Evolutionary conservation across 768 basidiomycete species (phyloP).

Genomic region (Amanita inopinata): DNA sequence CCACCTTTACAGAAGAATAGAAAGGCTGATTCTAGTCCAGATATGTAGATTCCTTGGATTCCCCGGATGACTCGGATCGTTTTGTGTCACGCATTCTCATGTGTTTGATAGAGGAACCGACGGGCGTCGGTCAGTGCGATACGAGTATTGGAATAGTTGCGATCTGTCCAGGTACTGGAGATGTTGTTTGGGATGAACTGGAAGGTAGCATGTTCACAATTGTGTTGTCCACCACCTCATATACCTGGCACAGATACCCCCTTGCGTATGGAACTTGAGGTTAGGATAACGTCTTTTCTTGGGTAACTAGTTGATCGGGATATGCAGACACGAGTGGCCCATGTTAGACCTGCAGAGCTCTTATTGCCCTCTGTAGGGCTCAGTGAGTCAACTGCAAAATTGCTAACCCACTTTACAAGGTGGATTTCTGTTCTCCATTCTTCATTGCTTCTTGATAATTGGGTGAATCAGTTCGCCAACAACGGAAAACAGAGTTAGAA

Average conservation of each 20-base stretch:
- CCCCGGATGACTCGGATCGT: slow-evolving; percentile 50
- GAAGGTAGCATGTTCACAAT: slow-evolving; percentile 38
- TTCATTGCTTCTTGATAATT: slow-evolving; percentile 5
- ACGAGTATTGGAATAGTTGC: slow-evolving; percentile 63
- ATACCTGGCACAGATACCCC: slow-evolving; percentile 43
- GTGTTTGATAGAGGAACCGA: slow-evolving; percentile 61
- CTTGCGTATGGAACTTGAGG: slow-evolving; percentile 88
- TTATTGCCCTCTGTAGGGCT: slow-evolving; percentile 52
- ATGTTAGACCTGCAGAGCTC: slow-evolving; percentile 77
- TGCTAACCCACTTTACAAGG: slow-evolving; percentile 67
- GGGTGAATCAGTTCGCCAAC: slow-evolving; percentile 24
- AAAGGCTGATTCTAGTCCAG: slow-evolving; percentile 28
- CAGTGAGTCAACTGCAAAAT: slow-evolving; percentile 62
- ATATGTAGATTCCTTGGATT: slow-evolving; percentile 74
- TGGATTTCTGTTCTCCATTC: slow-evolving; percentile 18
- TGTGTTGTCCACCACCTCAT: not conserved
- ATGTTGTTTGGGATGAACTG: slow-evolving; percentile 90
- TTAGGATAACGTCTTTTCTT: slow-evolving; percentile 18
- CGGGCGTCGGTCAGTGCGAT: slow-evolving; percentile 19
- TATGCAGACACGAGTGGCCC: slow-evolving; percentile 72
- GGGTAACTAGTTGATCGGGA: slow-evolving; percentile 1
- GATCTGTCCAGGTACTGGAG: slow-evolving; percentile 82
- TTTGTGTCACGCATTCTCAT: slow-evolving; percentile 56
- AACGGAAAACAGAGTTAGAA: slow-evolving; percentile 38
- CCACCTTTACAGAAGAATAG: not conserved